Base-by-base conservation (phyloP, 768 basidiomycete species). In the Russula vinacea region DNA sequence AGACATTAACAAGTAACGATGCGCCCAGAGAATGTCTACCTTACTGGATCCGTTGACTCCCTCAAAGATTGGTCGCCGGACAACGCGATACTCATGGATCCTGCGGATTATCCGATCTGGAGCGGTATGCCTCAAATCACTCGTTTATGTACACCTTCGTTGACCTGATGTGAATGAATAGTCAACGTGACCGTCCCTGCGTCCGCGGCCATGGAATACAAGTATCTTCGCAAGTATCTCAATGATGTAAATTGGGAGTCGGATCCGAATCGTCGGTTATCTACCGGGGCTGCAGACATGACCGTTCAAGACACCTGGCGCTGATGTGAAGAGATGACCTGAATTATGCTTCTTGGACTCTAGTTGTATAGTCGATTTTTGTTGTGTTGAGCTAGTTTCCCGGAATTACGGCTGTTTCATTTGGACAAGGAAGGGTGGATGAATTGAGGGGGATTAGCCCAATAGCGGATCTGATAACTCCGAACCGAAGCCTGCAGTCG, bases 401-500 rank as follows among this genome's bases (percentile, higher is more conserved):
- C n/a, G n/a, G n/a, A n/a, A n/a, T n/a, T n/a, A n/a, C n/a, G 44
- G 45, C 16, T 10, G 61, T 35, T 17, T 68, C 65, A n/a, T 66
- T 50, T 4, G 76, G 55, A 70, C 90, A 92, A 24, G 73, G 70
- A 0, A 66, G 67, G 16, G 74, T 75, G 68, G 75, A 77, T n/a
- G 75, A 58, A 24, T 74, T 72, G 55, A 76, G 73, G 5, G 76
- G 75, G 33, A 77, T 75, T 77, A 76, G 44, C 76, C 76, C 16
- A 76, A 68, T 24, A 77, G 69, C 2, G 74, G 73, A 60, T 89
- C 86, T 60, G 74, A 78, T 50, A 91, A 84, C 66, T 89, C 86
- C 26, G 82, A 81, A 14, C 91, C 91, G 73, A 94, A 94, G 0
- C 87, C 83, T 58, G 91, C 91, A 76, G 78, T 55, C 90, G 80